Evolutionary conservation across 306 rosid genomes (phyloP).

Genomic region (Castanea mollissima): DNA sequence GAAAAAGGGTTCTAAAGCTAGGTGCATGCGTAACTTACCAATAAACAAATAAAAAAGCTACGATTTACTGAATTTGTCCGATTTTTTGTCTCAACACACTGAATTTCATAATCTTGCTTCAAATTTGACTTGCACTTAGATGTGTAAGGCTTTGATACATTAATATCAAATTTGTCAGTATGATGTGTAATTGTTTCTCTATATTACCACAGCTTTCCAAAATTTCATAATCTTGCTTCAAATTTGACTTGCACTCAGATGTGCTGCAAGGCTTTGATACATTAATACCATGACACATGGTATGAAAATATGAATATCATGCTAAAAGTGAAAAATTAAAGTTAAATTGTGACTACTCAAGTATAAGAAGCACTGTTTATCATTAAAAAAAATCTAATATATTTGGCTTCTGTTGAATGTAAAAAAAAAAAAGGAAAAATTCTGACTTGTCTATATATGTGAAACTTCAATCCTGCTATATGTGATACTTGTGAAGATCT

Average conservation of each 20-base stretch:
- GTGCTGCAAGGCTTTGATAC: neutral
- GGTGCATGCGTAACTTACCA: too few relatives aligned
- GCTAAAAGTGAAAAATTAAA: neutral
- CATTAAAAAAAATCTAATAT: neutral
- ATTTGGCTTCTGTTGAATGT: too few relatives aligned
- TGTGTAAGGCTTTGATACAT: neutral
- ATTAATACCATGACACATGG: neutral
- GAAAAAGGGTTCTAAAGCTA: too few relatives aligned
- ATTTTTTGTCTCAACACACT: neutral
- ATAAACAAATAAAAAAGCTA: too few relatives aligned
- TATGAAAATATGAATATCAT: neutral
- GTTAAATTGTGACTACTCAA: neutral
- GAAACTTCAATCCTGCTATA: slow-evolving; percentile 3
- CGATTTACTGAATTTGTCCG: neutral
- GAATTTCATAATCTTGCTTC: neutral
- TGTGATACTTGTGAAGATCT: neutral
- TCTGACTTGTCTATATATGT: neutral
- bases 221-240: neutral
- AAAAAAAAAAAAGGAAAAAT: too few relatives aligned
- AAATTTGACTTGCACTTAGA: neutral
- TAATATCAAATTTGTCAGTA: neutral
- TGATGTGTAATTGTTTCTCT: too few relatives aligned
- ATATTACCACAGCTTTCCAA: neutral
- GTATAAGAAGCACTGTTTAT: neutral
- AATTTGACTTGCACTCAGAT: neutral